phyloP scores from a whole-genome alignment of 306 rosid genomes.

The Dryas drummondii region DNA sequence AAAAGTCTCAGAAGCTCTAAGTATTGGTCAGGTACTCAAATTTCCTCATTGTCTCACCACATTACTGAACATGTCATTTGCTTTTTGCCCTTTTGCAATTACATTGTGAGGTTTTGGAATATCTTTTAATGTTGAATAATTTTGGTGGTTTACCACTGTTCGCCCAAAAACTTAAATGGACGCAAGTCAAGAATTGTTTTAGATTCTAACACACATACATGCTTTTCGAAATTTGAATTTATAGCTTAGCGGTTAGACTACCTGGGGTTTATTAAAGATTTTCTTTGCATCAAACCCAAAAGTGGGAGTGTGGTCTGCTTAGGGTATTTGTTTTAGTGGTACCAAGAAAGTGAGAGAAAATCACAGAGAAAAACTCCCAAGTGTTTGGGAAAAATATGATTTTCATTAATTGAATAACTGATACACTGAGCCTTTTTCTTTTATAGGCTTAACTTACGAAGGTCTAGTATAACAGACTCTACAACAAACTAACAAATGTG shows the following conservation, averaged over 20 bases:
- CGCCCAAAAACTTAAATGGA: no score
- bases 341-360: no score
- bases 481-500: no score
- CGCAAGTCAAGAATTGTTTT: background rate
- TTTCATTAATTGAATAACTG: no score
- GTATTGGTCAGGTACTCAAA: slow-evolving; percentile 41
- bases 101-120: background rate
- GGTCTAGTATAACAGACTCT: no score
- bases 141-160: background rate
- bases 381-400: no score
- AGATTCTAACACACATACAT: background rate
- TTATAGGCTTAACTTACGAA: no score
- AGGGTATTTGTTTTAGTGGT: background rate
- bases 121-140: background rate
- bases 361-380: no score
- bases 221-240: background rate
- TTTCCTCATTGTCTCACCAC: background rate
- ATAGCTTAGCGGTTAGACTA: background rate
- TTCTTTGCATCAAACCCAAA: no score
- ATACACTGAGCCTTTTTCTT: no score
- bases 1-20: slow-evolving; percentile 31
- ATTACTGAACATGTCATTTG: background rate
- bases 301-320: background rate
- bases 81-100: background rate
- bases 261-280: background rate